Conservation (phyloP, 371 early-diverging fungal genomes). For the Mucor mucedo region DNA sequence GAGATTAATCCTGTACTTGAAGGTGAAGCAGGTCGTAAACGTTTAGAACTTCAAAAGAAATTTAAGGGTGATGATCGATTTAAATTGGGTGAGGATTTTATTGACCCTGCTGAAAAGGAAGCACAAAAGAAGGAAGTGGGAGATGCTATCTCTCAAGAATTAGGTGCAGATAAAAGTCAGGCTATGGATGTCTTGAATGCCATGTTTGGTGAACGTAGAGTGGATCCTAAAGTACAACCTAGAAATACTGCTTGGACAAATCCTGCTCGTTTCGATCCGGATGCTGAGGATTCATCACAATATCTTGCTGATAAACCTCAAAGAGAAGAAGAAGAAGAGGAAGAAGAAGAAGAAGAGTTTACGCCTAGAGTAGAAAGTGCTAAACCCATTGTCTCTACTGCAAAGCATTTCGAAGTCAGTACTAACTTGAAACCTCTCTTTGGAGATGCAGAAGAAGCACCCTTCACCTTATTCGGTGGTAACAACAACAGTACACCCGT, state of each 20-base stretch:
- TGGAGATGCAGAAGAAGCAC: slow-evolving; percentile 45
- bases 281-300: slow-evolving; percentile 49
- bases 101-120: slow-evolving; percentile 58
- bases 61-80: slow-evolving; percentile 66
- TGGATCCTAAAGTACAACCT: slow-evolving; percentile 37
- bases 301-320: slow-evolving; percentile 22
- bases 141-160: slow-evolving; percentile 43
- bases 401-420: slow-evolving; percentile 56
- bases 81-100: slow-evolving; percentile 62
- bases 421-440: slow-evolving; percentile 66
- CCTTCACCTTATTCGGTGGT: slow-evolving; percentile 62
- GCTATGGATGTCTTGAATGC: slow-evolving; percentile 59
- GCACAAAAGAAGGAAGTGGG: slow-evolving; percentile 35
- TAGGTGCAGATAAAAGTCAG: slow-evolving; percentile 47
- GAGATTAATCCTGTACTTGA: slow-evolving; percentile 65
- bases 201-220: slow-evolving; percentile 61
- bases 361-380: slow-evolving; percentile 26
- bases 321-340: slow-evolving; percentile 18
- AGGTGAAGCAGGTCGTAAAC: slow-evolving; percentile 60
- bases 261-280: slow-evolving; percentile 60
- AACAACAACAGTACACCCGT: slow-evolving; percentile 29
- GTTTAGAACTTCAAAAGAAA: slow-evolving; percentile 56
- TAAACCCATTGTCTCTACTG: slow-evolving; percentile 44
- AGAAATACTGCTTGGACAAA: slow-evolving; percentile 30
- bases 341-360: slow-evolving; percentile 25